These are phyloP conservation scores for Biancaea sappan DNA, from an alignment of 306 rosid genomes.

Conservation along the genomic window DNA sequence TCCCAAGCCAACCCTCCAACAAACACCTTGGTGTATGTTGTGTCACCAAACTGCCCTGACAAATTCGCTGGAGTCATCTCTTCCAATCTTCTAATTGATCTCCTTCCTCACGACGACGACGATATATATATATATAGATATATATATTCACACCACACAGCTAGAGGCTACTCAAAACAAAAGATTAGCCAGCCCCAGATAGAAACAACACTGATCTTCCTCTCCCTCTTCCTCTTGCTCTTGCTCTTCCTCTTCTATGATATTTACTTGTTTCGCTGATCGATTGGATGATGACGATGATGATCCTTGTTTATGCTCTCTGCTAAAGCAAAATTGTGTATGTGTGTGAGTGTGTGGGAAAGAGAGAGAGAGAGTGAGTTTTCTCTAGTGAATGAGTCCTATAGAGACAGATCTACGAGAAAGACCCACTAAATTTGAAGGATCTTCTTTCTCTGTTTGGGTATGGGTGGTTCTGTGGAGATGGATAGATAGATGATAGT, in stretches of 20 bases:
- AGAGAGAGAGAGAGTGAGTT: neutral
- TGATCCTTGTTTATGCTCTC: conserved; percentile 1
- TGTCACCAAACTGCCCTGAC: conserved; percentile 93
- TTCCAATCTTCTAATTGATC: neutral
- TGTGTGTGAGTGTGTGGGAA: neutral
- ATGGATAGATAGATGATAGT: conserved; percentile 4
- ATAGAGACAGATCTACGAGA: conserved; percentile 46
- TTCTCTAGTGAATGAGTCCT: conserved; percentile 22
- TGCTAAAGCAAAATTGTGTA: conserved; percentile 28
- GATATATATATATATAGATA: too few relatives aligned
- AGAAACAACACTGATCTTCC: neutral
- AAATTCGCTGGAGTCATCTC: conserved; percentile 72
- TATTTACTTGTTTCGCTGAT: too few relatives aligned
- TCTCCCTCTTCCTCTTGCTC: neutral
- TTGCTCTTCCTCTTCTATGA: neutral
- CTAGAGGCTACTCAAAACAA: neutral
- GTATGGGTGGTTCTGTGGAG: conserved; percentile 26
- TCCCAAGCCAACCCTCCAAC: conserved; percentile 99
- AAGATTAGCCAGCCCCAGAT: neutral
- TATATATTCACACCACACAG: too few relatives aligned
- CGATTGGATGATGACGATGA: neutral
- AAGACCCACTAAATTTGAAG: conserved; percentile 42
- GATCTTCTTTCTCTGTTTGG: conserved; percentile 34
- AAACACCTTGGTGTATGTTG: conserved; percentile 93
- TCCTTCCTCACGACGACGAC: neutral